Percentiles rank a stretch among this genome's conserved stretches.
These are phyloP conservation scores for Vaccinium myrtillus DNA, from an alignment of 148 eudicot species.

Conservation along the genomic window DNA sequence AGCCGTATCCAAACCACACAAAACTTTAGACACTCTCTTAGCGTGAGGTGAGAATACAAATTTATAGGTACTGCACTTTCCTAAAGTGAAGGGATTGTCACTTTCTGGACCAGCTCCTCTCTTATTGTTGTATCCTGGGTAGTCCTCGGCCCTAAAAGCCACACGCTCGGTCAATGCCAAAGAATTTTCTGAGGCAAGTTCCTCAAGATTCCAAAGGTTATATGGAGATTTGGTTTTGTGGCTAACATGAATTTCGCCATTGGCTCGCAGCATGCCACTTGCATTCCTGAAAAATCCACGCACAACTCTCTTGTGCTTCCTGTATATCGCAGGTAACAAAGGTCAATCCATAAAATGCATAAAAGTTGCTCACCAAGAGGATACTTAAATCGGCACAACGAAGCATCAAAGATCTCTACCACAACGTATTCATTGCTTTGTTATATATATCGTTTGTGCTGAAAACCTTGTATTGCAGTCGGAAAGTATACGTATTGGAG, in stretches of 20 bases:
- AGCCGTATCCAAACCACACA: too few relatives aligned
- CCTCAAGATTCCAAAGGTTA: slow-evolving; percentile 46
- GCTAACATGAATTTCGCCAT: slow-evolving; percentile 59
- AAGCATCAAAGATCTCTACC: background rate
- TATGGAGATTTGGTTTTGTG: slow-evolving; percentile 56
- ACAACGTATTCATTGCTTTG: background rate
- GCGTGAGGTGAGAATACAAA: slow-evolving; percentile 24
- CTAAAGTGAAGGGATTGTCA: slow-evolving; percentile 54
- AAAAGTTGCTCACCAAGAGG: background rate
- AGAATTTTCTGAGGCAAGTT: slow-evolving; percentile 36
- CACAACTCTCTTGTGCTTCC: slow-evolving; percentile 47
- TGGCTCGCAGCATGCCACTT: slow-evolving; percentile 39
- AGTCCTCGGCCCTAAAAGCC: slow-evolving; percentile 41
- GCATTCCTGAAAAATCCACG: slow-evolving; percentile 55
- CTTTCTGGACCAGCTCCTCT: slow-evolving; percentile 46
- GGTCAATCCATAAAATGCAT: background rate
- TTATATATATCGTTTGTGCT: background rate
- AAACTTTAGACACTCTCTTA: background rate
- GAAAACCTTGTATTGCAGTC: background rate
- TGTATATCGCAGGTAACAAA: slow-evolving; percentile 12
- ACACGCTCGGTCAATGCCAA: slow-evolving; percentile 27
- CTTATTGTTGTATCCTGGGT: slow-evolving; percentile 69
- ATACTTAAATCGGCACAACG: background rate
- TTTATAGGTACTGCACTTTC: slow-evolving; percentile 52
- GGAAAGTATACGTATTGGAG: background rate